Percentiles rank a stretch among this genome's conserved stretches.
Evolutionary conservation across 1,284 basidiomycete genomes (phyloP).

Genomic region (Boletus albobrunnescens): DNA sequence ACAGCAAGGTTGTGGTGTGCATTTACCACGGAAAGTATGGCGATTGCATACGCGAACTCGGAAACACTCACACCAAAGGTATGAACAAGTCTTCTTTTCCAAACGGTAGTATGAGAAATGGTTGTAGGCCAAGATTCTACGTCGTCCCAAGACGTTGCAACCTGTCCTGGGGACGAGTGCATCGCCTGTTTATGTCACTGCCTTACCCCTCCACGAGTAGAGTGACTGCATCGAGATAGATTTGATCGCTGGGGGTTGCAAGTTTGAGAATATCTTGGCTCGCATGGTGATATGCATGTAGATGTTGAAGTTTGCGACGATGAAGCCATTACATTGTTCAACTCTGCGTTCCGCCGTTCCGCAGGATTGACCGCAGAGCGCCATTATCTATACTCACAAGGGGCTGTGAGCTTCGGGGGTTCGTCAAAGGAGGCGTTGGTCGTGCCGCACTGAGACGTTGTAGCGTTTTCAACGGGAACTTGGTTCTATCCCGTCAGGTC

Average conservation of each 20-base stretch:
- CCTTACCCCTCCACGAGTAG: constrained; percentile 38
- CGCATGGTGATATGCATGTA: not conserved
- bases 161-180: constrained; percentile 14
- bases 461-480: constrained; percentile 87
- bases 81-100: constrained; percentile 5
- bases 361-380: constrained; percentile 15
- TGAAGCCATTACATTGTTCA: constrained; percentile 3
- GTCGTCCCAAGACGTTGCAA: constrained; percentile 35
- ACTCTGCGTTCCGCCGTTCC: constrained; percentile 20
- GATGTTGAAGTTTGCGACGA: not conserved
- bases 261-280: not conserved
- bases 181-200: constrained; percentile 51
- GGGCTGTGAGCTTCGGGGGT: constrained; percentile 22
- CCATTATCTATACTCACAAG: constrained; percentile 30
- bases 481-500: constrained; percentile 55
- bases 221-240: not conserved
- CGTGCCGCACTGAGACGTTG: constrained; percentile 69
- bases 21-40: constrained; percentile 79
- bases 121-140: constrained; percentile 43
- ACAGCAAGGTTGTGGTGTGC: constrained; percentile 71
- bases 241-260: not conserved
- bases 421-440: constrained; percentile 30
- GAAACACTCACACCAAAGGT: constrained; percentile 53
- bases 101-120: constrained; percentile 22
- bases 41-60: constrained; percentile 61